Evolutionary conservation across 805 yeast species (phyloP), one percentile per base, ranked within the genome.

Genomic region (Candida koratica): DNA sequence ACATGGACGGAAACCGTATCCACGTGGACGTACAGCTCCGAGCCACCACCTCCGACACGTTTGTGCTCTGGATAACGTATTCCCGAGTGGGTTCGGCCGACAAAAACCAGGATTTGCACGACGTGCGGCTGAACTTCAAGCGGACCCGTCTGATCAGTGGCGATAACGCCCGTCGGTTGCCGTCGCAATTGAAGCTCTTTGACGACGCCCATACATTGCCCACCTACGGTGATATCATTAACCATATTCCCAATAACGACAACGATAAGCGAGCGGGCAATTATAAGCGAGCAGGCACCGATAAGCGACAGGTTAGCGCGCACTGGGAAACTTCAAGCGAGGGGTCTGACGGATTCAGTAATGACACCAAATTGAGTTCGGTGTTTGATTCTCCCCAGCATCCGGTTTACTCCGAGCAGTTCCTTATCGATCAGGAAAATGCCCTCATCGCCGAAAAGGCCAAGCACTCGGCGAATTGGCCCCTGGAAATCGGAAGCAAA

Each of bases 61-160:
- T 73, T 35, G 78, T 85, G 3, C 58, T 89, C 14, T 90, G 97
- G 97, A 72, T 90, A 8, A 86, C 96, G 0, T 88, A 84, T 53
- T 81, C 90, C 1, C 77, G 90, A 48, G 57, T 43, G 34, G 12
- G 19, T 14, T 25, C 25, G 8, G 31, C 32, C 7, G 7, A 25
- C 11, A 23, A 37, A n/a, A 36, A 32, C 25, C 47, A 43, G 13
- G 25, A 20, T 20, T 8, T 10, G 9, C 23, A 20, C 9, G 10
- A 20, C 10, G 9, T 8, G 10, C 7, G 7, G 9, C 7, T 8
- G 10, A 20, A 7, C 10, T 8, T 7, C 53, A 37, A 49, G 41
- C 23, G 47, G 13, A 27, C 43, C 12, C 23, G 47, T 24, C 47
- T 44, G 47, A 34, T 34, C 6, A 41, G 45, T 16, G 13, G 18